Percentiles rank a stretch among this genome's conserved stretches.
Evolutionary conservation across 2,329 filamentous ascomycete genomes (phyloP).

Genomic region (Amesomyces nigricolor): DNA sequence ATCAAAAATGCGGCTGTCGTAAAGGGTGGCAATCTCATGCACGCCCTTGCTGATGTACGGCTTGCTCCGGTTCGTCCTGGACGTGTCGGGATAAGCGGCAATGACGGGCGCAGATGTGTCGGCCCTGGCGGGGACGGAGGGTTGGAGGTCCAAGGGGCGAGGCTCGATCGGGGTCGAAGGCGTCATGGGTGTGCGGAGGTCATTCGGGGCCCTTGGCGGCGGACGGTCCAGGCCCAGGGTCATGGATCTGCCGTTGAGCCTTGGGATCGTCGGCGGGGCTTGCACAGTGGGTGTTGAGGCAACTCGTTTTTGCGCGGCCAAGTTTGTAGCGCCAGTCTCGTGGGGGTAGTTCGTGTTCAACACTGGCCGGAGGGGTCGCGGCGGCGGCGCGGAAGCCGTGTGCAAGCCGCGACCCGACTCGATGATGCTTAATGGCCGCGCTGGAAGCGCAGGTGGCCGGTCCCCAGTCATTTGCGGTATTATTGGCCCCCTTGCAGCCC

Average conservation of each 20-base stretch:
- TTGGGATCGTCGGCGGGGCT: slow-evolving; percentile 37
- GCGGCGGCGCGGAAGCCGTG: slow-evolving; percentile 33
- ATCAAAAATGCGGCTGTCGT: slow-evolving; percentile 80
- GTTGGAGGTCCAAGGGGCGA: slow-evolving; percentile 12
- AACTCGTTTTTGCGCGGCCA: slow-evolving; percentile 37
- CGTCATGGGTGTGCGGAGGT: slow-evolving; percentile 32
- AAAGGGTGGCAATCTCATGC: slow-evolving; percentile 75
- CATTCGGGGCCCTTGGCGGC: slow-evolving; percentile 34
- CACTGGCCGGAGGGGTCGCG: slow-evolving; percentile 40
- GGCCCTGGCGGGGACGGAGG: slow-evolving; percentile 37
- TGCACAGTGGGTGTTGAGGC: slow-evolving; percentile 43
- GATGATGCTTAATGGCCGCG: slow-evolving; percentile 39
- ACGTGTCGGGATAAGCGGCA: slow-evolving; percentile 75
- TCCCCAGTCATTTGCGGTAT: slow-evolving; percentile 41
- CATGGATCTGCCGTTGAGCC: slow-evolving; percentile 44
- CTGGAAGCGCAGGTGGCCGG: slow-evolving; percentile 43
- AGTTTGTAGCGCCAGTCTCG: slow-evolving; percentile 27
- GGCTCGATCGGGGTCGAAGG: slow-evolving; percentile 17
- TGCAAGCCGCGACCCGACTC: slow-evolving; percentile 28
- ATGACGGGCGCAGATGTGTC: slow-evolving; percentile 30
- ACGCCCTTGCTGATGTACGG: slow-evolving; percentile 67
- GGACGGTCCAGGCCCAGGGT: slow-evolving; percentile 41
- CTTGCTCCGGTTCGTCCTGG: slow-evolving; percentile 76
- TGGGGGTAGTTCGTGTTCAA: slow-evolving; percentile 23
- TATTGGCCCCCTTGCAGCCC: slow-evolving; percentile 33